Percentiles rank a stretch among this genome's conserved stretches.
Conservation (phyloP, 2,329 filamentous ascomycete species). For the Verticillium isaacii region DNA sequence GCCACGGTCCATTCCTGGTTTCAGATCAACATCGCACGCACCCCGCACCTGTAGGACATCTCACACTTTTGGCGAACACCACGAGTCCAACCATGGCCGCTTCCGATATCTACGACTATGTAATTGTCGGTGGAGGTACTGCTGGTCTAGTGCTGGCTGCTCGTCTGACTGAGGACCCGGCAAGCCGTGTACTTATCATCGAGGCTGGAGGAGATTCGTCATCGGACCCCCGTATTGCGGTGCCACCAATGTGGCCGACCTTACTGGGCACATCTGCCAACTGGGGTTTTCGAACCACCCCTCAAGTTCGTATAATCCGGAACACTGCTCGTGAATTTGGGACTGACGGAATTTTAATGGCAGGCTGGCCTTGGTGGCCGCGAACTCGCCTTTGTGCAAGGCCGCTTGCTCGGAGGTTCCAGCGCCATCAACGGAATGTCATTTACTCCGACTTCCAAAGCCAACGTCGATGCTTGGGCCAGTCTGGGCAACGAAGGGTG, state of each 20-base stretch:
- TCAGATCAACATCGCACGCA: no score
- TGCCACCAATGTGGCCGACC: conserved; percentile 18
- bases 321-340: neutral
- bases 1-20: no score
- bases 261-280: conserved; percentile 18
- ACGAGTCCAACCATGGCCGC: no score
- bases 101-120: neutral
- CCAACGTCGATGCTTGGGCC: conserved; percentile 20
- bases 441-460: conserved; percentile 16
- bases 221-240: conserved; percentile 17
- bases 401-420: conserved; percentile 18
- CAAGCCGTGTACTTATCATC: conserved; percentile 17
- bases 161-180: conserved; percentile 13
- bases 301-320: conserved; percentile 13
- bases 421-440: conserved; percentile 21
- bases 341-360: neutral
- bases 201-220: conserved; percentile 22
- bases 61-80: no score
- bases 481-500: conserved; percentile 21
- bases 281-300: conserved; percentile 19
- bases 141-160: conserved; percentile 10
- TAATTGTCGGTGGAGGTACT: conserved; percentile 11
- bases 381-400: conserved; percentile 15
- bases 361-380: conserved; percentile 11
- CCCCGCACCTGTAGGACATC: no score